These are phyloP conservation scores for Wickerhamiella azyma DNA, from an alignment of 805 yeast genomes.

Conservation along the genomic window DNA sequence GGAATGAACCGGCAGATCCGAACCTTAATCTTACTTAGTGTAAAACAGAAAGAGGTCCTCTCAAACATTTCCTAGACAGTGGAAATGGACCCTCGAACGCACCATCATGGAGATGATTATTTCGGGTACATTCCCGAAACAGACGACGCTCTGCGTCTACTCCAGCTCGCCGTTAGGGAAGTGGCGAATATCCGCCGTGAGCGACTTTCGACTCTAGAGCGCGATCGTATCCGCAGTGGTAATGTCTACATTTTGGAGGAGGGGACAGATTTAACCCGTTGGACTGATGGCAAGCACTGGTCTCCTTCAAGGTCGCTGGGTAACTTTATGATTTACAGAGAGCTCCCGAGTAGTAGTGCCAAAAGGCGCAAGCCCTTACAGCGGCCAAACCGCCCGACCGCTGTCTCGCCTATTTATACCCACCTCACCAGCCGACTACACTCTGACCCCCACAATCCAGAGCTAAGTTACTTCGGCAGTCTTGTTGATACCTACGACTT, in stretches of 20 bases:
- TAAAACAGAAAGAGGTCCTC: neutral
- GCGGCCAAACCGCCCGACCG: slow-evolving; percentile 2
- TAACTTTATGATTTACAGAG: slow-evolving; percentile 70
- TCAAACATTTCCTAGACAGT: neutral
- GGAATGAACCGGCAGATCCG: neutral
- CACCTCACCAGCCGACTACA: neutral
- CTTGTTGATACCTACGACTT: slow-evolving; percentile 47
- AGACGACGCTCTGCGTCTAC: neutral
- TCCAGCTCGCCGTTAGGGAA: neutral
- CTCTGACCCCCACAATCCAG: slow-evolving; percentile 5
- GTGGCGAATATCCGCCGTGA: slow-evolving; percentile 27
- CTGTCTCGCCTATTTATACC: neutral
- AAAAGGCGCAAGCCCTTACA: neutral
- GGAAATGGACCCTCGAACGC: neutral
- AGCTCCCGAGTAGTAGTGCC: slow-evolving; percentile 29
- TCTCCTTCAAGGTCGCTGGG: slow-evolving; percentile 81
- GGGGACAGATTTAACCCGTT: slow-evolving; percentile 54
- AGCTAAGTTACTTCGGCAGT: slow-evolving; percentile 34
- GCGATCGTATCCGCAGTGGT: slow-evolving; percentile 59
- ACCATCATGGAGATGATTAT: neutral
- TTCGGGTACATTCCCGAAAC: neutral
- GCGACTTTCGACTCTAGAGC: slow-evolving; percentile 71
- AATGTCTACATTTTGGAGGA: slow-evolving; percentile 75
- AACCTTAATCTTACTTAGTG: neutral
- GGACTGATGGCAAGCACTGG: slow-evolving; percentile 96